A percentile compares a stretch with the other conserved stretches of the same genome.
These are phyloP conservation scores for Xylaria nigripes DNA, from an alignment of 495 filamentous ascomycete species.

Conservation along the genomic window DNA sequence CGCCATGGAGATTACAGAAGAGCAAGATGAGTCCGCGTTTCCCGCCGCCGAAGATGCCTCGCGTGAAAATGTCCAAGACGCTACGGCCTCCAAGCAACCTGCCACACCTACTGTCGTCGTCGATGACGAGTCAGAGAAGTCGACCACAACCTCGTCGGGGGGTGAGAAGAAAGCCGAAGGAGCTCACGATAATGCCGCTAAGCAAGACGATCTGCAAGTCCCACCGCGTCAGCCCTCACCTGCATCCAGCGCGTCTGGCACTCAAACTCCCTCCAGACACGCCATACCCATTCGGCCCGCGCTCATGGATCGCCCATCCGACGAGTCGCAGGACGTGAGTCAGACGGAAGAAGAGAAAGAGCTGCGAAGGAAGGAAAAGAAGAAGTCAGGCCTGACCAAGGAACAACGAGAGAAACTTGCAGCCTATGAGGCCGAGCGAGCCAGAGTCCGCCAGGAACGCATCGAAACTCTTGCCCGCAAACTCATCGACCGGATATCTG, in stretches of 20 bases:
- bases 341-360: constrained; percentile 64
- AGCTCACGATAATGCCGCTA: constrained; percentile 11
- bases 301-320: constrained; percentile 81
- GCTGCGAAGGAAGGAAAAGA: constrained; percentile 68
- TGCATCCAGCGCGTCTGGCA: constrained; percentile 49
- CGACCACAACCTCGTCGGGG: neutral
- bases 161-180: constrained; percentile 4
- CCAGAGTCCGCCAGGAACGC: constrained; percentile 77
- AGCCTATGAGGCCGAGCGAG: constrained; percentile 80
- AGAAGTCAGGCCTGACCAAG: constrained; percentile 73
- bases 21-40: constrained; percentile 51
- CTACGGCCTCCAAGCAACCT: constrained; percentile 15
- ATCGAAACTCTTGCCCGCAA: constrained; percentile 77
- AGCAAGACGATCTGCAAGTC: constrained; percentile 15
- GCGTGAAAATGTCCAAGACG: constrained; percentile 39
- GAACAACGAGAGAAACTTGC: constrained; percentile 87
- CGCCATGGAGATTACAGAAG: constrained; percentile 82
- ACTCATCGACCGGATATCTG: constrained; percentile 79
- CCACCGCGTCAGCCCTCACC: constrained; percentile 29
- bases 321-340: constrained; percentile 65
- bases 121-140: constrained; percentile 33
- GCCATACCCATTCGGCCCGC: constrained; percentile 69
- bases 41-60: constrained; percentile 41
- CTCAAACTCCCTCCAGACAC: constrained; percentile 26
- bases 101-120: constrained; percentile 34